Conservation (phyloP, 2,329 filamentous ascomycete species). For the Colletotrichum chlorophyti region DNA sequence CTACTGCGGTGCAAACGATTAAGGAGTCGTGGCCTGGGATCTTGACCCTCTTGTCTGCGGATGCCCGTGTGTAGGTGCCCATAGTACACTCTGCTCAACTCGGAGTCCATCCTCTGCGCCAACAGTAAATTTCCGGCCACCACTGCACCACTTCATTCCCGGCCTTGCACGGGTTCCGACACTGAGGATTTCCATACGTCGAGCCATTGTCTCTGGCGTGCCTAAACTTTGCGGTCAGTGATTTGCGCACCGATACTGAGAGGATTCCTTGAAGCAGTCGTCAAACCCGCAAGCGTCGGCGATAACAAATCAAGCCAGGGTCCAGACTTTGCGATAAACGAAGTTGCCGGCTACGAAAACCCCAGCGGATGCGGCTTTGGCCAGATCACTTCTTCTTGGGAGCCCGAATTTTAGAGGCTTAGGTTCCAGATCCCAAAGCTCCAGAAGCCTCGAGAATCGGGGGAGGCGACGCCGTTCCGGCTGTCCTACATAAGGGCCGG, state of each 20-base stretch:
- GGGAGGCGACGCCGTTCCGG: constrained; percentile 3
- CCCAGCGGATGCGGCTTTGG: neutral
- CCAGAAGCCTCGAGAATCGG: no score
- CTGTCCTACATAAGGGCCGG: neutral
- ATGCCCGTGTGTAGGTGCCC: neutral
- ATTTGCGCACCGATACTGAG: neutral
- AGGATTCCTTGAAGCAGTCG: neutral
- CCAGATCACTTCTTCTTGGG: neutral
- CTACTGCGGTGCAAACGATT: neutral
- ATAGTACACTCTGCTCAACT: neutral
- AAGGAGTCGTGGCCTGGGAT: constrained; percentile 12
- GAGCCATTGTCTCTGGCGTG: no score
- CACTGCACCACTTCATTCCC: constrained; percentile 14
- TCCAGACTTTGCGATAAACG: constrained; percentile 3
- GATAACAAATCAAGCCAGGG: neutral
- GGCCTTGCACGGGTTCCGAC: constrained; percentile 4
- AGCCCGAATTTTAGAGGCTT: neutral
- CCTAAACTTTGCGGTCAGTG: neutral
- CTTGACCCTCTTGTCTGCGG: neutral
- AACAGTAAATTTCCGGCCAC: neutral
- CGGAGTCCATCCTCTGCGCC: neutral
- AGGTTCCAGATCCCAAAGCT: neutral
- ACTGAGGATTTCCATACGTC: no score
- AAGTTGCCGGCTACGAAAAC: constrained; percentile 1
- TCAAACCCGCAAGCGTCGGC: neutral